These are phyloP conservation scores for Medicago ruthenica DNA, from an alignment of 306 rosid species.

Conservation along the genomic window DNA sequence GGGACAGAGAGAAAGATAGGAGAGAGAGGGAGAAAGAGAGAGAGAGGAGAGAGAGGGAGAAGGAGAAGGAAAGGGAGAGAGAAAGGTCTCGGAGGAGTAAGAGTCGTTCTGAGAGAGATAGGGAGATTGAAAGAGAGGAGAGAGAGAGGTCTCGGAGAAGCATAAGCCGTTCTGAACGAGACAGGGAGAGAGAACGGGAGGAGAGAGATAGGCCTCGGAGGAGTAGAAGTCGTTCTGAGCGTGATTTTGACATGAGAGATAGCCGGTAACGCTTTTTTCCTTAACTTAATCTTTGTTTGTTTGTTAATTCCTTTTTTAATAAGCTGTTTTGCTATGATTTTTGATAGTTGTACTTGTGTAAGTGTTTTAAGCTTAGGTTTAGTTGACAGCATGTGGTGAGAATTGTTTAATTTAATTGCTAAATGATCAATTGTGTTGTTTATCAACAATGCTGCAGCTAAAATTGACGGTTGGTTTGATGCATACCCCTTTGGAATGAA, in stretches of 20 bases:
- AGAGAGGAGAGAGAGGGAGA: slow-evolving; percentile 52
- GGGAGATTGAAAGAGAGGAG: slow-evolving; percentile 29
- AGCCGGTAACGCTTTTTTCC: slow-evolving; percentile 57
- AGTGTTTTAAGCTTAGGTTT: slow-evolving; percentile 16
- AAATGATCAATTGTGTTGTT: slow-evolving; percentile 20
- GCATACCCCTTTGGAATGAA: not conserved
- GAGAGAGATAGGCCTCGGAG: slow-evolving; percentile 42
- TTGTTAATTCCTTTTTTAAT: not conserved
- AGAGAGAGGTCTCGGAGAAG: slow-evolving; percentile 43
- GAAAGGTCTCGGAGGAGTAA: slow-evolving; percentile 29
- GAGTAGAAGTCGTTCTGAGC: slow-evolving; percentile 34
- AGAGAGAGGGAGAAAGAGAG: slow-evolving; percentile 41
- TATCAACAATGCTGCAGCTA: slow-evolving; percentile 7
- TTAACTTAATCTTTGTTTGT: not conserved
- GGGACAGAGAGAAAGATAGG: slow-evolving; percentile 40
- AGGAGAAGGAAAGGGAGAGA: slow-evolving; percentile 44
- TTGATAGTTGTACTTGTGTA: not conserved
- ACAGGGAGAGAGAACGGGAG: slow-evolving; percentile 36
- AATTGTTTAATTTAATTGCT: not conserved
- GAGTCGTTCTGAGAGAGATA: slow-evolving; percentile 56
- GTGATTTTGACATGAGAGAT: slow-evolving; percentile 71
- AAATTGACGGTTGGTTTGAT: not conserved
- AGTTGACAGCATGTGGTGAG: not conserved
- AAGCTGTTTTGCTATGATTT: not conserved
- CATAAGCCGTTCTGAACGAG: slow-evolving; percentile 62